Conservation (phyloP, 148 eudicot species). For the Vaccinium macrocarpon region DNA sequence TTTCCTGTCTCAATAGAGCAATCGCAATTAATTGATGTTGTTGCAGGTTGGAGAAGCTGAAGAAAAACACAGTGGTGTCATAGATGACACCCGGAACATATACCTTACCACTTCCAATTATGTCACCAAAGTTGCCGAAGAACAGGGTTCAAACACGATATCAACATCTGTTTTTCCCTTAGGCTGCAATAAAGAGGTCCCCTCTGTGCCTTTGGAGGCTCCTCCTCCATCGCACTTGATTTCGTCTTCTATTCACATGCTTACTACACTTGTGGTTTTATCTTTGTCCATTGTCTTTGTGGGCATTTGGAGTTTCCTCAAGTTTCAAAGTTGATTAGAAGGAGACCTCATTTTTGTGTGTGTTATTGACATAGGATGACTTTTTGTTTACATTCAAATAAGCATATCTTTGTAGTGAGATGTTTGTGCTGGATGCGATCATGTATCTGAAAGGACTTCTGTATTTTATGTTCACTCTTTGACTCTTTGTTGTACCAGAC, state of each 20-base stretch:
- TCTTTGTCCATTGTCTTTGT: conserved; percentile 37
- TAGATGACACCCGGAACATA: conserved; percentile 14
- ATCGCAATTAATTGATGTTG: conserved; percentile 6
- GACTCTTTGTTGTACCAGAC: not conserved
- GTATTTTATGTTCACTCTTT: not conserved
- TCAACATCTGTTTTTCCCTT: not conserved
- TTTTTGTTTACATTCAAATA: conserved; percentile 12
- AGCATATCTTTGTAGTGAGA: not conserved
- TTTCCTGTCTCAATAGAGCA: not conserved
- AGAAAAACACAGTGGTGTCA: not conserved
- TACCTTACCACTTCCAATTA: not conserved
- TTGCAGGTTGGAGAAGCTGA: conserved; percentile 30
- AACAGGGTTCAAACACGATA: not conserved
- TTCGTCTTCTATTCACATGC: conserved; percentile 26
- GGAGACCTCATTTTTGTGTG: not conserved
- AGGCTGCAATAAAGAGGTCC: not conserved
- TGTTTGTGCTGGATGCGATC: not conserved
- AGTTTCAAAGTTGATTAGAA: conserved; percentile 16
- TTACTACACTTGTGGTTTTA: conserved; percentile 35
- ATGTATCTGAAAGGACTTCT: not conserved
- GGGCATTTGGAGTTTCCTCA: conserved; percentile 37
- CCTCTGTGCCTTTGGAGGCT: not conserved
- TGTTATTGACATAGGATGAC: not conserved
- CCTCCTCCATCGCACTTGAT: not conserved
- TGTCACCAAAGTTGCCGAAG: conserved; percentile 10